Conservation (phyloP, 306 rosid species). For the Medicago arabica region DNA sequence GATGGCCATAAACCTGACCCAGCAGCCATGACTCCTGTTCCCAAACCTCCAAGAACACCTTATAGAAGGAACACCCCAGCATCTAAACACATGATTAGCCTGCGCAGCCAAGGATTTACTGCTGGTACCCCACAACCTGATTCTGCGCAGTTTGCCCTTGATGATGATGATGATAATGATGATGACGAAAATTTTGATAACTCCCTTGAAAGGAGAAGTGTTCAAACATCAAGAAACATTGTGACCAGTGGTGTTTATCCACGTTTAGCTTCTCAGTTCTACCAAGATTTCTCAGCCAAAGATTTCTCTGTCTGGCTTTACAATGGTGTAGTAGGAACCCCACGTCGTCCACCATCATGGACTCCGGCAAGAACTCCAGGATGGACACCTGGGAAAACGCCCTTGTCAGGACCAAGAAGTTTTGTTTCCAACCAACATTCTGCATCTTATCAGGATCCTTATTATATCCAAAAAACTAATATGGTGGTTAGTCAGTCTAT, state of each 20-base stretch:
- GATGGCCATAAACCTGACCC: constrained; percentile 75
- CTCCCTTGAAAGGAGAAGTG: constrained; percentile 73
- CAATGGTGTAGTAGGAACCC: constrained; percentile 78
- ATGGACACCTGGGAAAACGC: constrained; percentile 64
- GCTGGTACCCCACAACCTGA: constrained; percentile 52
- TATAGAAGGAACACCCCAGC: constrained; percentile 48
- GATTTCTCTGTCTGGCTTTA: constrained; percentile 84
- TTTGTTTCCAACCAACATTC: constrained; percentile 60
- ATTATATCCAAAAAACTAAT: constrained; percentile 48
- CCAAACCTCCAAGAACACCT: constrained; percentile 55
- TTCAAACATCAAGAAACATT: constrained; percentile 55
- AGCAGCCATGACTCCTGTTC: constrained; percentile 59
- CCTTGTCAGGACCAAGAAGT: constrained; percentile 56
- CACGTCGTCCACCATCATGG: constrained; percentile 75
- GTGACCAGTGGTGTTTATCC: constrained; percentile 60
- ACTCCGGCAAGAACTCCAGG: constrained; percentile 83
- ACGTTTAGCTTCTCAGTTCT: constrained; percentile 84
- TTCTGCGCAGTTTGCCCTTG: constrained; percentile 48
- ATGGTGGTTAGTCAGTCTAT: constrained; percentile 47
- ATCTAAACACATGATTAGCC: constrained; percentile 62
- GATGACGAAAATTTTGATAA: constrained; percentile 65
- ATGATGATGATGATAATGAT: constrained; percentile 47
- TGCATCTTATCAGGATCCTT: constrained; percentile 48
- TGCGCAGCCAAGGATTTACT: constrained; percentile 63
- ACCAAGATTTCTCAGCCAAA: constrained; percentile 77